Conservation (phyloP, 805 yeast genomes). For the Yarrowia sp. region DNA sequence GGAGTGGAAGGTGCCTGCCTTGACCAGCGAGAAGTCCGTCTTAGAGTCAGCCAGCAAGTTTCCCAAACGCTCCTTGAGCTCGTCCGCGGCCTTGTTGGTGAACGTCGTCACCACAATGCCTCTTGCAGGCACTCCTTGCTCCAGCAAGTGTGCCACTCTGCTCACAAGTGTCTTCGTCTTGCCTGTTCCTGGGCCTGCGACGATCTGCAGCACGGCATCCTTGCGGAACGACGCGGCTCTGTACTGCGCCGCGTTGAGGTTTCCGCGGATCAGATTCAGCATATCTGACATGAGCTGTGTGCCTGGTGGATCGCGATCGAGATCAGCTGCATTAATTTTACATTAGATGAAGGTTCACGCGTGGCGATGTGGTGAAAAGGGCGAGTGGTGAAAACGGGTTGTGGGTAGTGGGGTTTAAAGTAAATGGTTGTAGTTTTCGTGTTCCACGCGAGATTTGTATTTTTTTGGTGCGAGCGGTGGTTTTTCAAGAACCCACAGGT, state of each 20-base stretch:
- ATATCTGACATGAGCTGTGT: neutral
- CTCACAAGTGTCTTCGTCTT: slow-evolving; percentile 82
- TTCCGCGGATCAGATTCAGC: neutral
- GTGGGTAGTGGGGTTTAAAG: too few species aligned
- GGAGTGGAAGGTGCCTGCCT: slow-evolving; percentile 89
- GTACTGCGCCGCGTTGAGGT: slow-evolving; percentile 45
- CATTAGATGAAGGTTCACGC: too few species aligned
- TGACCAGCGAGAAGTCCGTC: slow-evolving; percentile 44
- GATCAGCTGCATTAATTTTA: too few species aligned
- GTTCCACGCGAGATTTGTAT: too few species aligned
- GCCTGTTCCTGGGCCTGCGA: slow-evolving; percentile 70
- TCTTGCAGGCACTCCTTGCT: slow-evolving; percentile 54
- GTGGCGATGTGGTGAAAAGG: too few species aligned
- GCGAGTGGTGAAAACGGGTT: too few species aligned
- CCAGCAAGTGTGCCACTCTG: slow-evolving; percentile 66
- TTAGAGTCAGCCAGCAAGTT: slow-evolving; percentile 33
- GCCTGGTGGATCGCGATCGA: too few species aligned
- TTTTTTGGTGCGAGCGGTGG: too few species aligned
- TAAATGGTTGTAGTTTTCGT: too few species aligned
- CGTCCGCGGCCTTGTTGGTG: slow-evolving; percentile 88
- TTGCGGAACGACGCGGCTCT: slow-evolving; percentile 47
- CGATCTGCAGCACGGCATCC: slow-evolving; percentile 47
- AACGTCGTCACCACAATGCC: slow-evolving; percentile 83
- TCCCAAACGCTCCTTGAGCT: slow-evolving; percentile 65
- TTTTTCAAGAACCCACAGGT: too few species aligned